Conservation (phyloP, 2,329 filamentous ascomycete species). For the Dothidotthia symphoricarpi region DNA sequence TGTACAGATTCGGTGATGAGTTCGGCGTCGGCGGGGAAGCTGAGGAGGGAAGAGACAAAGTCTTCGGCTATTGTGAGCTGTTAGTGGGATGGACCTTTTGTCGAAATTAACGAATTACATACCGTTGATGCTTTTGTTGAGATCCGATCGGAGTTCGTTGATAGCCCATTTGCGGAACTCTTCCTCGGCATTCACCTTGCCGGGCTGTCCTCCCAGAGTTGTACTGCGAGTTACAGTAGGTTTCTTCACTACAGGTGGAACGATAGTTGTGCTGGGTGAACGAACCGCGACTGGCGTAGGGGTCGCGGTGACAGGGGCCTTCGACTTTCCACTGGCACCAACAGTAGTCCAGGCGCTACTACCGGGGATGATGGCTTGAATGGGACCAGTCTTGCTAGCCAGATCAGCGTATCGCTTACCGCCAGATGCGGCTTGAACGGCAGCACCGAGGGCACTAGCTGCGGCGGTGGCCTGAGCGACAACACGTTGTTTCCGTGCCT, state of each 20-base stretch:
- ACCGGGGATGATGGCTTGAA: slow-evolving; percentile 46
- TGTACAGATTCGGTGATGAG: slow-evolving; percentile 92
- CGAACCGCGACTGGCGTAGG: slow-evolving; percentile 49
- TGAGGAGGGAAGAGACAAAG: slow-evolving; percentile 73
- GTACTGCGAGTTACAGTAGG: slow-evolving; percentile 53
- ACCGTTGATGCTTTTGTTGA: slow-evolving; percentile 68
- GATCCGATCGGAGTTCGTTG: slow-evolving; percentile 71
- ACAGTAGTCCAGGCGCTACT: slow-evolving; percentile 85
- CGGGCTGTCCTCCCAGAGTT: slow-evolving; percentile 45
- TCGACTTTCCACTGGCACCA: slow-evolving; percentile 88
- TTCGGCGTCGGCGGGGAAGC: slow-evolving; percentile 72
- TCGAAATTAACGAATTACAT: slow-evolving; percentile 32
- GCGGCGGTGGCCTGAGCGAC: slow-evolving; percentile 51
- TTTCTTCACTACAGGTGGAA: slow-evolving; percentile 51
- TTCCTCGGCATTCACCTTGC: slow-evolving; percentile 68
- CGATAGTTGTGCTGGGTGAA: slow-evolving; percentile 48
- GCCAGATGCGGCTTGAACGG: slow-evolving; percentile 44
- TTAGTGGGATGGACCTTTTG: slow-evolving; percentile 13
- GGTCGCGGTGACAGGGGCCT: slow-evolving; percentile 63
- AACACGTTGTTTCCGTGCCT: slow-evolving; percentile 78
- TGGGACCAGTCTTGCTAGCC: slow-evolving; percentile 66
- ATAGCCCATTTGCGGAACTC: slow-evolving; percentile 95
- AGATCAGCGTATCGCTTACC: slow-evolving; percentile 95
- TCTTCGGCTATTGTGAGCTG: slow-evolving; percentile 63
- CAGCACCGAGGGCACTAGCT: slow-evolving; percentile 45